Percentiles rank a stretch among this genome's conserved stretches.
Evolutionary conservation across 371 early-diverging fungal species (phyloP).

Genomic region (Mortierella sp.): DNA sequence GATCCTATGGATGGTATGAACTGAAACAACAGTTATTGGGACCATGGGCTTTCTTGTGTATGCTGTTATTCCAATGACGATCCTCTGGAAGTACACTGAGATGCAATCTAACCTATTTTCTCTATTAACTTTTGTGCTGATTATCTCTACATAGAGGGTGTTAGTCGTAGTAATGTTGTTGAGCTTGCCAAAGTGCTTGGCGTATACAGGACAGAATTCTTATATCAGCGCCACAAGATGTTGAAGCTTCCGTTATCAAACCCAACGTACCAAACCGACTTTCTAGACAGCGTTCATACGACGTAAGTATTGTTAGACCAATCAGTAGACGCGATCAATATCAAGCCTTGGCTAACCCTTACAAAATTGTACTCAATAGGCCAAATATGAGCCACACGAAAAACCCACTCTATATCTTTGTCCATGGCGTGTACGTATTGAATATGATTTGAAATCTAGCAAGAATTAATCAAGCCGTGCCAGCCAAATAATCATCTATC

Average conservation of each 20-base stretch:
- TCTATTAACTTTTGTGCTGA: neutral
- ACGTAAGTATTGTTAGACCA: slow-evolving; percentile 32
- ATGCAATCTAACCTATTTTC: no score
- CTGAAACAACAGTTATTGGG: neutral
- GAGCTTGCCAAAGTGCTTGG: slow-evolving; percentile 38
- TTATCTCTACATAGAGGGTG: neutral
- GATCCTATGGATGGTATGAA: slow-evolving; percentile 26
- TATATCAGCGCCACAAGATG: slow-evolving; percentile 46
- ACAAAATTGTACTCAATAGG: slow-evolving; percentile 9
- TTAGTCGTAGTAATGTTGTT: slow-evolving; percentile 21
- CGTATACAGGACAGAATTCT: slow-evolving; percentile 49
- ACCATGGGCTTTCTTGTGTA: no score
- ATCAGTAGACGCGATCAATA: neutral
- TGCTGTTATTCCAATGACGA: no score
- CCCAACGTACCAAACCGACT: slow-evolving; percentile 24
- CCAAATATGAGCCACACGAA: slow-evolving; percentile 26
- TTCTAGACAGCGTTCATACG: slow-evolving; percentile 44
- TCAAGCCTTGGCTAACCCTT: neutral
- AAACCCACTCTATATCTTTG: slow-evolving; percentile 46
- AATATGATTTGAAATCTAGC: no score
- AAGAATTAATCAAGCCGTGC: no score
- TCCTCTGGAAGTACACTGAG: no score
- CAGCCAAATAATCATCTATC: no score
- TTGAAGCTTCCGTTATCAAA: slow-evolving; percentile 44
- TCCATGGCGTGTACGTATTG: slow-evolving; percentile 47